Conservation (phyloP, 2,329 filamentous ascomycete genomes). For the Pestalotiopsis sp. region DNA sequence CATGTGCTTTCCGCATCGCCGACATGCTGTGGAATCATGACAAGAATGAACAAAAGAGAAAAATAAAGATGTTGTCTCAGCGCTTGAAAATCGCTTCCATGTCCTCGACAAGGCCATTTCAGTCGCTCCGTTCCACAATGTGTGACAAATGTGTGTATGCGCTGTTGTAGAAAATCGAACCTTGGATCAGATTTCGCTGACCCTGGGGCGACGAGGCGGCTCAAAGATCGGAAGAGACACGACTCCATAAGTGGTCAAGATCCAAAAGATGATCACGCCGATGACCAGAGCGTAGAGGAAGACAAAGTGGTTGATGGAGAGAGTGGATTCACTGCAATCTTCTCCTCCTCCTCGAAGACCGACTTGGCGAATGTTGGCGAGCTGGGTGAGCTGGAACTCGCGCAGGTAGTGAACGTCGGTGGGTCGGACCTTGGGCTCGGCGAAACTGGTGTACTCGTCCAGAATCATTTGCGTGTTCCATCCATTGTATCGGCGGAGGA, state of each 20-base stretch:
- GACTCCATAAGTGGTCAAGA: constrained; percentile 18
- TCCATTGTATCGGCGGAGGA: constrained; percentile 72
- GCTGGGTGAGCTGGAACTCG: constrained; percentile 45
- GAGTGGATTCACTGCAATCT: constrained; percentile 17
- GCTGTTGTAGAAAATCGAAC: not conserved
- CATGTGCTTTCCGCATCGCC: not conserved
- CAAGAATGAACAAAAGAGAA: not conserved
- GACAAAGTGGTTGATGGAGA: constrained; percentile 40
- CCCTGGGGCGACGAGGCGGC: not conserved
- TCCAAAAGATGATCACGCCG: constrained; percentile 36
- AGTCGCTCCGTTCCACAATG: not conserved
- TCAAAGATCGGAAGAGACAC: not conserved
- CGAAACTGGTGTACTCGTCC: constrained; percentile 73
- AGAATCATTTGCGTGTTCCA: constrained; percentile 66
- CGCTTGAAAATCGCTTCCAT: not conserved
- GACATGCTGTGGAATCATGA: not conserved
- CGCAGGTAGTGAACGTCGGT: constrained; percentile 62
- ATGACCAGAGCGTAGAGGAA: constrained; percentile 37
- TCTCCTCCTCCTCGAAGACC: constrained; percentile 4
- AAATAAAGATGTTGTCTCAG: not conserved
- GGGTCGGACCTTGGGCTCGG: constrained; percentile 61
- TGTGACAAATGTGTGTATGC: not conserved
- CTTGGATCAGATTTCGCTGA: not conserved
- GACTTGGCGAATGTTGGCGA: constrained; percentile 38
- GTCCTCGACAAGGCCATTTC: not conserved